Conservation (phyloP, 192 early-diverging fungal genomes). For the Jimgerdemannia flammicorona region DNA sequence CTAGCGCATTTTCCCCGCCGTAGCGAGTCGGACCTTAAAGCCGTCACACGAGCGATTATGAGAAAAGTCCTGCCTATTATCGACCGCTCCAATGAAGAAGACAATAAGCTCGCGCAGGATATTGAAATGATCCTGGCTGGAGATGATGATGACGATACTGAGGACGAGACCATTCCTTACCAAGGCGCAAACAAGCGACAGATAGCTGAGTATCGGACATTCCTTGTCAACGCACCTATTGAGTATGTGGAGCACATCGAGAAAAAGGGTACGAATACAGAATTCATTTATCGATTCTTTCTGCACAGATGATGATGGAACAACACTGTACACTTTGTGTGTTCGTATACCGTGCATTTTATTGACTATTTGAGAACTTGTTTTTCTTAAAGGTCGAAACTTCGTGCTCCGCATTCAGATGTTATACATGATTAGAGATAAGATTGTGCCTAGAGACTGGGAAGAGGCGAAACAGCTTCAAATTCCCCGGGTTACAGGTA, state of each 20-base stretch:
- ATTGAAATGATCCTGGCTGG: slow-evolving; percentile 46
- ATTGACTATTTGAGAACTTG: too few relatives aligned
- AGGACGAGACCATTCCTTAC: slow-evolving; percentile 57
- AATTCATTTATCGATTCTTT: neutral
- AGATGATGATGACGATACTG: slow-evolving; percentile 36
- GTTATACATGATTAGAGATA: slow-evolving; percentile 70
- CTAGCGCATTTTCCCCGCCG: slow-evolving; percentile 49
- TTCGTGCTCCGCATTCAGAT: slow-evolving; percentile 69
- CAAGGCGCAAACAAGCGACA: slow-evolving; percentile 60
- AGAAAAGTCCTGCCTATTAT: slow-evolving; percentile 46
- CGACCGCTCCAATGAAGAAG: slow-evolving; percentile 44
- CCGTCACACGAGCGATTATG: slow-evolving; percentile 49
- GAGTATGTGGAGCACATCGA: slow-evolving; percentile 75
- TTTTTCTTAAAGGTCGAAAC: slow-evolving; percentile 41
- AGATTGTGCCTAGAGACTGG: slow-evolving; percentile 62
- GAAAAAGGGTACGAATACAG: slow-evolving; percentile 42
- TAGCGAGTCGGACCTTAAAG: slow-evolving; percentile 51
- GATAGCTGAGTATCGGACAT: slow-evolving; percentile 64
- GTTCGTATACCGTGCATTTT: too few relatives aligned
- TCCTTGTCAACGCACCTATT: slow-evolving; percentile 62
- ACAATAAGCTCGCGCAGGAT: slow-evolving; percentile 58
- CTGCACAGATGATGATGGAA: too few relatives aligned
- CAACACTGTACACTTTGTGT: too few relatives aligned
- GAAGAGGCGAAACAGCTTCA: slow-evolving; percentile 52
- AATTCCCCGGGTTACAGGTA: slow-evolving; percentile 68